These are phyloP conservation scores for Coleophoma eucalyptorum DNA, from an alignment of 2,329 filamentous ascomycete genomes.

Conservation along the genomic window DNA sequence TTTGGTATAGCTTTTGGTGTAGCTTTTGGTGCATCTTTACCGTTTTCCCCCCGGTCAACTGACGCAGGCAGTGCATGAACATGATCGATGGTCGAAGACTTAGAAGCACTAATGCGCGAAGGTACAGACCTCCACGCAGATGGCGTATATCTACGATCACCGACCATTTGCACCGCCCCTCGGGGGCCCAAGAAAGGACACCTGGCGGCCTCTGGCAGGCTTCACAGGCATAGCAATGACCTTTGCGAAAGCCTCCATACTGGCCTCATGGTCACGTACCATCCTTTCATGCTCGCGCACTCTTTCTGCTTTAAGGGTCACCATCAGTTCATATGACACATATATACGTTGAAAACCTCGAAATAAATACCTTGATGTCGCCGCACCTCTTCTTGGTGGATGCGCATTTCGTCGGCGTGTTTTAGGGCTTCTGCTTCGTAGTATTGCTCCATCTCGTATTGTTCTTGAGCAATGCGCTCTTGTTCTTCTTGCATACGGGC, in stretches of 20 bases:
- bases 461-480: constrained; percentile 25
- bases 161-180: not conserved
- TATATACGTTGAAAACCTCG: not conserved
- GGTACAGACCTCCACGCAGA: no score
- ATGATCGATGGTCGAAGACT: no score
- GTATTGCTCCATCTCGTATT: constrained; percentile 28
- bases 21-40: no score
- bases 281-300: constrained; percentile 16
- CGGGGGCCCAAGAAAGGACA: constrained; percentile 9
- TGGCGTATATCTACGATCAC: no score
- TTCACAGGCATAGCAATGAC: constrained; percentile 27
- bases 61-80: no score
- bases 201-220: constrained; percentile 16
- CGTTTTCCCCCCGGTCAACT: no score
- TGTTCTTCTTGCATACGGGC: constrained; percentile 17
- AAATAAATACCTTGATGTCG: constrained; percentile 17
- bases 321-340: constrained; percentile 7
- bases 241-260: constrained; percentile 25
- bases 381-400: constrained; percentile 25
- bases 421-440: constrained; percentile 26
- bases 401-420: constrained; percentile 24
- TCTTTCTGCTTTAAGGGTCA: constrained; percentile 11
- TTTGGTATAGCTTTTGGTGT: no score
- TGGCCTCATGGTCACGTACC: constrained; percentile 23
- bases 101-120: no score